Conservation (phyloP, 2,329 filamentous ascomycete species). For the Penicillium sp. region DNA sequence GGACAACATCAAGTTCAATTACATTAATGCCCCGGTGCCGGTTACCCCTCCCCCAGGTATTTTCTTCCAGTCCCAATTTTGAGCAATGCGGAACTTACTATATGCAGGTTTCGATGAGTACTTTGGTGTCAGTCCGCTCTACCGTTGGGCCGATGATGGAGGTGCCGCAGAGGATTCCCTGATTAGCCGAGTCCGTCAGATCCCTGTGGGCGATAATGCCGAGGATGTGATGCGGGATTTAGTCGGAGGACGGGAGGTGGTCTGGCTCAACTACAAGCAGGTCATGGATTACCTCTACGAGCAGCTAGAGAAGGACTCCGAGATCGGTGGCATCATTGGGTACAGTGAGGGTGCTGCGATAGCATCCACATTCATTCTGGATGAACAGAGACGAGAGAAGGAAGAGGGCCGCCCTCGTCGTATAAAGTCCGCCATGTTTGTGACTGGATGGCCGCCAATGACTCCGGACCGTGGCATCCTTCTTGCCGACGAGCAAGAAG, state of each 20-base stretch:
- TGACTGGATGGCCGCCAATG: slow-evolving; percentile 46
- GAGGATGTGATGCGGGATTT: slow-evolving; percentile 20
- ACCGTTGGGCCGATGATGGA: slow-evolving; percentile 22
- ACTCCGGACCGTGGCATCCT: slow-evolving; percentile 30
- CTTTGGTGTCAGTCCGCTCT: slow-evolving; percentile 21
- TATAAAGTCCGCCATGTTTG: slow-evolving; percentile 48
- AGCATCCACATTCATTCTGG: slow-evolving; percentile 51
- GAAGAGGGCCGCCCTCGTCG: slow-evolving; percentile 35
- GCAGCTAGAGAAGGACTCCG: slow-evolving; percentile 40
- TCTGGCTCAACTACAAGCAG: slow-evolving; percentile 13
- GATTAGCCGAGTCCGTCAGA: slow-evolving; percentile 22
- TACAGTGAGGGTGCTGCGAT: slow-evolving; percentile 59
- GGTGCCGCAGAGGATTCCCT: slow-evolving; percentile 22
- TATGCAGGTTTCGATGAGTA: slow-evolving; percentile 19
- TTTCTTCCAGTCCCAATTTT: background rate
- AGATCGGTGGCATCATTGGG: slow-evolving; percentile 54
- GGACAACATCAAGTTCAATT: slow-evolving; percentile 20
- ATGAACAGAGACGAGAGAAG: slow-evolving; percentile 44
- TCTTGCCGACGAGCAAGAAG: slow-evolving; percentile 40
- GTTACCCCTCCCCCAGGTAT: slow-evolving; percentile 18
- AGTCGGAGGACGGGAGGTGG: slow-evolving; percentile 15
- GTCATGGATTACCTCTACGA: slow-evolving; percentile 37
- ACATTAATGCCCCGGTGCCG: slow-evolving; percentile 19
- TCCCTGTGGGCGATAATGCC: slow-evolving; percentile 17
- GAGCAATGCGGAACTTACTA: background rate